Conservation (phyloP, 257 asterid genomes). For the Agastache rugosa region DNA sequence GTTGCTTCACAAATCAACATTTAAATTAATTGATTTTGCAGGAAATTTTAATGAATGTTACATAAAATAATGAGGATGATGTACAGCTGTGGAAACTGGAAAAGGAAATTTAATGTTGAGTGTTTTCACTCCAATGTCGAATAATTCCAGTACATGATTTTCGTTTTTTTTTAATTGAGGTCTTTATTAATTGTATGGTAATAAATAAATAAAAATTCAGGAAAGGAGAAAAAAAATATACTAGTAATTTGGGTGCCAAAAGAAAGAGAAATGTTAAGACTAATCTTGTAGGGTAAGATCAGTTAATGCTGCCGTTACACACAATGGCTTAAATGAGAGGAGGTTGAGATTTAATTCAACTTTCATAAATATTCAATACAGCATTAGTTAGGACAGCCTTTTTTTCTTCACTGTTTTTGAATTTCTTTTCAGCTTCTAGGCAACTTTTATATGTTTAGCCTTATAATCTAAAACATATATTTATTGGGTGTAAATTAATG, state of each 20-base stretch:
- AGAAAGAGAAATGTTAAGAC: slow-evolving; percentile 21
- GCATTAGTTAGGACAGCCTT: slow-evolving; percentile 21
- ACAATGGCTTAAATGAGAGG: slow-evolving; percentile 42
- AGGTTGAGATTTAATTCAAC: slow-evolving; percentile 46
- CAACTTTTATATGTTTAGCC: neutral
- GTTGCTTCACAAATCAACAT: slow-evolving; percentile 38
- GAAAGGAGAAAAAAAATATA: neutral
- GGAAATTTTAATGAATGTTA: slow-evolving; percentile 36
- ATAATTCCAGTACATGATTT: neutral
- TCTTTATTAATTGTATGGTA: neutral
- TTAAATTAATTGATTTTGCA: slow-evolving; percentile 43
- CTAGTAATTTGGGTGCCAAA: neutral
- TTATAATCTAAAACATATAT: neutral
- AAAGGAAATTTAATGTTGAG: slow-evolving; percentile 5
- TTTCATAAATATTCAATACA: slow-evolving; percentile 37
- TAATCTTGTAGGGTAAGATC: slow-evolving; percentile 41
- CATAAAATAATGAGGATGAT: slow-evolving; percentile 36
- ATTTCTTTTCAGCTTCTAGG: neutral
- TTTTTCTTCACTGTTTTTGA: neutral
- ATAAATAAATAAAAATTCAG: neutral
- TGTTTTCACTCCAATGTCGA: neutral
- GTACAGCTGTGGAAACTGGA: slow-evolving; percentile 34
- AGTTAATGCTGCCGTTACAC: slow-evolving; percentile 37
- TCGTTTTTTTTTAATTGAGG: neutral
- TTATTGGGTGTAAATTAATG: neutral